Evolutionary conservation across 768 basidiomycete genomes (phyloP).

Genomic region (Leucocoprinus birnbaumii): DNA sequence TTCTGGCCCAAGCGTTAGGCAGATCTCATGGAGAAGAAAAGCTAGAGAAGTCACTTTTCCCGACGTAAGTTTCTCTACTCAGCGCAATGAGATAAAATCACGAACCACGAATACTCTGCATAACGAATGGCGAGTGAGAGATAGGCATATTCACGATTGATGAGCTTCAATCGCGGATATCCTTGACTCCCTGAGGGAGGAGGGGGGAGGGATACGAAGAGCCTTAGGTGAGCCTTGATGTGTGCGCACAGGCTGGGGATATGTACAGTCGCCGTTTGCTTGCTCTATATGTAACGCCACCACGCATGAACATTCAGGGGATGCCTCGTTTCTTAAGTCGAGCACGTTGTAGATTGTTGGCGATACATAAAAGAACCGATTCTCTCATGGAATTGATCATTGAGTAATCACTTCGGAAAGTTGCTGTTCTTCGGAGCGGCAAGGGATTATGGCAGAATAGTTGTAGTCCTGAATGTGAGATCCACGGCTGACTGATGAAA

Average conservation of each 20-base stretch:
- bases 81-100: neutral
- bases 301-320: constrained; percentile 10
- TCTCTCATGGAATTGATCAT: constrained; percentile 7
- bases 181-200: neutral
- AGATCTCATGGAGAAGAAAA: constrained; percentile 31
- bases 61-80: neutral
- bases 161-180: neutral
- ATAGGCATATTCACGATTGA: neutral
- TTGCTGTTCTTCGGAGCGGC: constrained; percentile 3
- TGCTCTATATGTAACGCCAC: constrained; percentile 10
- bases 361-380: constrained; percentile 7
- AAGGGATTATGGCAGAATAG: constrained; percentile 5
- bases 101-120: constrained; percentile 20
- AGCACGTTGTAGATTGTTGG: constrained; percentile 9
- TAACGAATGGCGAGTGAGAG: constrained; percentile 10
- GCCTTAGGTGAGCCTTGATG: neutral
- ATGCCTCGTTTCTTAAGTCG: constrained; percentile 8
- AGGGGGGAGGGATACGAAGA: neutral
- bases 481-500: neutral
- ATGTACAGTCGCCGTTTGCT: neutral
- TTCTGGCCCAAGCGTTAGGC: constrained; percentile 32
- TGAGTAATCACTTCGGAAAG: neutral
- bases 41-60: constrained; percentile 26
- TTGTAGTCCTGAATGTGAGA: neutral
- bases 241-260: neutral